Evolutionary conservation across 345 rosid genomes (phyloP).

Genomic region (Garcia nutans): DNA sequence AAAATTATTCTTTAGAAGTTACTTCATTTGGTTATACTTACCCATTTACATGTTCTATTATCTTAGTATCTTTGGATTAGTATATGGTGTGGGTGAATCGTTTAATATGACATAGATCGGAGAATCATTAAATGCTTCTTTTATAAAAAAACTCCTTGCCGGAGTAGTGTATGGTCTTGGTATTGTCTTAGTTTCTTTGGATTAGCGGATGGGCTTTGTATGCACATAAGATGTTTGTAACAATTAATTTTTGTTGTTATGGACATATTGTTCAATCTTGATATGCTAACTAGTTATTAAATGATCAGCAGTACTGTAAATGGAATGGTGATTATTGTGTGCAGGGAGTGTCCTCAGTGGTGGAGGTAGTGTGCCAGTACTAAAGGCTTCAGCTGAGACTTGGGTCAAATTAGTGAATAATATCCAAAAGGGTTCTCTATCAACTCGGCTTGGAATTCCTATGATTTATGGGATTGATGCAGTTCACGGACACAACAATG

Average conservation of each 20-base stretch:
- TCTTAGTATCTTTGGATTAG: neutral
- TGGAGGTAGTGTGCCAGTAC: constrained; percentile 30
- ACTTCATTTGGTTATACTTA: neutral
- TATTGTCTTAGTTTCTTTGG: neutral
- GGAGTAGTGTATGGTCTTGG: no score
- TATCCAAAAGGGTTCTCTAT: constrained; percentile 25
- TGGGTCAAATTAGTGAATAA: constrained; percentile 24
- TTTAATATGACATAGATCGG: no score
- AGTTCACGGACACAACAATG: constrained; percentile 33
- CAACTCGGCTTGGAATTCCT: constrained; percentile 31
- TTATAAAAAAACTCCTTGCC: no score
- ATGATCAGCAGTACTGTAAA: neutral
- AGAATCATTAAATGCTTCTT: no score
- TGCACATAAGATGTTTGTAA: neutral
- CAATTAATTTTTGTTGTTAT: neutral
- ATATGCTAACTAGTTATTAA: neutral
- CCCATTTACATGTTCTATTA: neutral
- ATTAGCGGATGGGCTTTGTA: neutral
- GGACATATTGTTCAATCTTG: neutral
- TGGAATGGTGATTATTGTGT: neutral
- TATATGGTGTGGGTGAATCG: no score
- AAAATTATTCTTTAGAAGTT: neutral
- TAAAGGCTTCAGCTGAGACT: constrained; percentile 24
- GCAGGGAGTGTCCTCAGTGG: constrained; percentile 30
- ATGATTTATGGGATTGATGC: constrained; percentile 37